Conservation (phyloP, 2,329 filamentous ascomycete genomes). For the Aureobasidium sp. region DNA sequence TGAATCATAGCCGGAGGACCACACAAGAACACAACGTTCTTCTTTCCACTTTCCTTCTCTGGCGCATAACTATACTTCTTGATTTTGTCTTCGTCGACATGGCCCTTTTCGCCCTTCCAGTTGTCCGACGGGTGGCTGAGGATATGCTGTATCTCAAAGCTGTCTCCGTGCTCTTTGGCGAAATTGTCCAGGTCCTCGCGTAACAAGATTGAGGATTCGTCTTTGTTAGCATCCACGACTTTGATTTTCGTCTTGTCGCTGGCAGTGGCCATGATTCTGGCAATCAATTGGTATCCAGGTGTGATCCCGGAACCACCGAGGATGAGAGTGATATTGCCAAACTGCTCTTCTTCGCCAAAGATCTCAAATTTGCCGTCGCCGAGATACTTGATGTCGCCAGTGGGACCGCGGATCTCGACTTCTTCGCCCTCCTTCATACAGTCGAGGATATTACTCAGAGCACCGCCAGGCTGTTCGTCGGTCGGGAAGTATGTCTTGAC, state of each 20-base stretch:
- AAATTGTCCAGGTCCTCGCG: conserved; percentile 75
- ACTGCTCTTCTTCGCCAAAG: conserved; percentile 58
- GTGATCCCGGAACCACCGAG: conserved; percentile 92
- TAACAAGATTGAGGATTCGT: conserved; percentile 86
- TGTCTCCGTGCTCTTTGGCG: conserved; percentile 56
- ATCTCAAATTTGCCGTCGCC: conserved; percentile 71
- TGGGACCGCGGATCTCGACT: conserved; percentile 89
- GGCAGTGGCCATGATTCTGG: conserved; percentile 73
- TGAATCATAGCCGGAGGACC: conserved; percentile 58
- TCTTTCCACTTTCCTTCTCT: conserved; percentile 30
- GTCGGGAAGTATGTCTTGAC: conserved; percentile 84
- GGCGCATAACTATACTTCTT: conserved; percentile 43
- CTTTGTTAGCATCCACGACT: conserved; percentile 81
- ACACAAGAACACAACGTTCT: conserved; percentile 52
- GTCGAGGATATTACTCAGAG: conserved; percentile 86
- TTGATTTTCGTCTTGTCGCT: conserved; percentile 73
- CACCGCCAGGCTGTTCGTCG: conserved; percentile 67
- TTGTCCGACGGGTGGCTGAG: no score
- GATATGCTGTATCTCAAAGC: no score
- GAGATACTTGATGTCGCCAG: conserved; percentile 86
- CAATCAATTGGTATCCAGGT: conserved; percentile 87
- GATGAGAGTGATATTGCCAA: conserved; percentile 84
- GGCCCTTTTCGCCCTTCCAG: no score
- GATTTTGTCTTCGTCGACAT: no score
- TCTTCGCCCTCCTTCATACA: conserved; percentile 74